Evolutionary conservation across 768 basidiomycete species (phyloP).

Genomic region (Xerocomus brunneocitrinus): DNA sequence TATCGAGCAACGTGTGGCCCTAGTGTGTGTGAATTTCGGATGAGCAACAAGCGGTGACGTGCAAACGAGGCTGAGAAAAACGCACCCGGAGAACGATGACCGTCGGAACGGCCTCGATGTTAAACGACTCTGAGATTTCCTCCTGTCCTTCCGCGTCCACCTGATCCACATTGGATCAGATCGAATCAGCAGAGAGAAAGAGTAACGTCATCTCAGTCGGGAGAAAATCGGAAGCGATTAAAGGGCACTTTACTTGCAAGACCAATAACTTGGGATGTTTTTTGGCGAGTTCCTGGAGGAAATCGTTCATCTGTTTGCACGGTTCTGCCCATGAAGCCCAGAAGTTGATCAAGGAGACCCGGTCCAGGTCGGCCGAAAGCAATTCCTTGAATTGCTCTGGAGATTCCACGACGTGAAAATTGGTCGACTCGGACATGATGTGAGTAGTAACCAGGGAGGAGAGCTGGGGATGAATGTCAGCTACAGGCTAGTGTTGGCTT

Average conservation of each 20-base stretch:
- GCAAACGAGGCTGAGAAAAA: neutral
- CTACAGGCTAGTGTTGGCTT: neutral
- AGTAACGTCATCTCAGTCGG: neutral
- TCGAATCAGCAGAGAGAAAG: neutral
- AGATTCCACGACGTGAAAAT: conserved; percentile 50
- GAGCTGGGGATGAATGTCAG: neutral
- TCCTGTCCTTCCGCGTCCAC: conserved; percentile 77
- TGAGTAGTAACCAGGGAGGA: neutral
- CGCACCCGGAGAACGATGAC: conserved; percentile 78
- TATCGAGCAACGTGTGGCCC: conserved; percentile 84
- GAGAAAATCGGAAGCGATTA: neutral
- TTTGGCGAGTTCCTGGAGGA: conserved; percentile 66
- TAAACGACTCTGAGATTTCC: conserved; percentile 90
- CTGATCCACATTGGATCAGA: conserved; percentile 32
- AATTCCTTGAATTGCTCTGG: conserved; percentile 68
- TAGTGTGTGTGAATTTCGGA: conserved; percentile 27
- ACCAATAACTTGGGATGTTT: conserved; percentile 68
- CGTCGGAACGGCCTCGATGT: conserved; percentile 83
- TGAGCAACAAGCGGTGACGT: neutral
- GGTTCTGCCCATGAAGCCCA: conserved; percentile 94
- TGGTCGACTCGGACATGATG: conserved; percentile 27
- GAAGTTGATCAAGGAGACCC: conserved; percentile 88
- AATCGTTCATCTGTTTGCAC: conserved; percentile 83
- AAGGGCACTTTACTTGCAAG: conserved; percentile 56
- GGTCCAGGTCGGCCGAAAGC: conserved; percentile 69